Evolutionary conservation across 441 rosid species (phyloP), one percentile per base, ranked within the genome.

Genomic region (Eutrema salsugineum): DNA sequence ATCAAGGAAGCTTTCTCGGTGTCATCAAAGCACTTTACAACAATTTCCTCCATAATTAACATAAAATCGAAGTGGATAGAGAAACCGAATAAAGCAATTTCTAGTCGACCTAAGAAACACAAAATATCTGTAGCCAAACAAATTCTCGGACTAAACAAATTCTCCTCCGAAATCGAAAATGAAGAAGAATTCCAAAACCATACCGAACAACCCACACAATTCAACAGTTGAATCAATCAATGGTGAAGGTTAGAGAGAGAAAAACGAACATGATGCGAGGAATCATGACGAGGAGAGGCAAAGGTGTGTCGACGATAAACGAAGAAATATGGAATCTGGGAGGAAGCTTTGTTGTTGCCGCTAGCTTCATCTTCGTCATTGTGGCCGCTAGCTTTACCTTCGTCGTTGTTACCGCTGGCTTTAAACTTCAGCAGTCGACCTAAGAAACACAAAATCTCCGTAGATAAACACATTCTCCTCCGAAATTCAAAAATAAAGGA

Each of bases 241-340:
- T 11, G 48, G 17, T 1, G 28, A 17, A 33, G 12, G n/a, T 2
- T 59, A 11, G 27, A 46, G 24, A 22, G 7, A 46, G 17, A n/a
- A 32, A 35, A 83, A n/a, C 85, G 66, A 57, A 88, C 98, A 90
- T 81, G 86, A 94, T 59, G 78, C 78, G 87, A 64, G 87, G 88
- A 39, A 78, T 73, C 87, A 88, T 81, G 20, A 73, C 75, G n/a
- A 2, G 58, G 1, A 83, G 72, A 43, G 91, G 75, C 70, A 86
- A 82, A 51, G 90, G 81, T 32, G 87, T 77, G n/a, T 84, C 90
- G 63, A 94, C 83, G 71, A 83, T 63, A 65, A 80, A 68, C 14
- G 80, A 56, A 14, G 93, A n/a, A 90, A 54, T 81, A 82, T 10
- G 32, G 84, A 69, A 85, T 76, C 39, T 53, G 60, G 43, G 72